Base-by-base conservation (phyloP, 495 filamentous ascomycete genomes). In the Tuber calosporum region DNA sequence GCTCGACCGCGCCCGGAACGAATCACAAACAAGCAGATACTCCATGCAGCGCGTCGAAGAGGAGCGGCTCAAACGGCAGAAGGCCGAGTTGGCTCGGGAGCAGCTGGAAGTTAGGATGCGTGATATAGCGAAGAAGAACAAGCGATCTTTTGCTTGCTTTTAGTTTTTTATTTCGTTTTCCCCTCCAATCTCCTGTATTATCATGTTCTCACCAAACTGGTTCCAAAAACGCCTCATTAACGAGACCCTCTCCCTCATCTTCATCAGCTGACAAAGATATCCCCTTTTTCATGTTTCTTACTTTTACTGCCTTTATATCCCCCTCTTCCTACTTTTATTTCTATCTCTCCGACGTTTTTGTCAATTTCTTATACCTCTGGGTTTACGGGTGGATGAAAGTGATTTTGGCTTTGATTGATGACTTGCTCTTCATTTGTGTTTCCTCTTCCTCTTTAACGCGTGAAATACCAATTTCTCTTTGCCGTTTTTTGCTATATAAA, bases 71-170 rank as follows among this genome's bases (percentile, higher is more conserved):
- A 93, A 93, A 79, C 86, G 96, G 30, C 85, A 89, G 68, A 91
- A 96, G 77, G 93, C 96, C 38, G 95, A 99, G 84, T 87, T 89
- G 79, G 96, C 96, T 48, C 85, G 91, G 70, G 91, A 89, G 26
- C 90, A 96, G 79, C 87, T 98, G 5, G 95, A 99, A 83, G 92
- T 96, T 85, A 87, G 93, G 19, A 97, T 99, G 94, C 90, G 91
- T 73, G 90, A 89, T n/a, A 89, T 96, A 80, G 89, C 88, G 82
- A 93, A 93, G 84, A 97, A 94, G 86, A 97, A 97, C 89, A 93
- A 92, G 86, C 91, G 92, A 81, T 92, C 90, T 41, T 89, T 99
- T 79, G 97, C 97, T 84, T 99, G 95, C 86, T 99, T 99, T 84
- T 99, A 91, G 79, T 22, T 58, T 41, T 36, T 45, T 41, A 5